Conservation (phyloP, 108 stramenopile species). For the Cyclotella sp. region DNA sequence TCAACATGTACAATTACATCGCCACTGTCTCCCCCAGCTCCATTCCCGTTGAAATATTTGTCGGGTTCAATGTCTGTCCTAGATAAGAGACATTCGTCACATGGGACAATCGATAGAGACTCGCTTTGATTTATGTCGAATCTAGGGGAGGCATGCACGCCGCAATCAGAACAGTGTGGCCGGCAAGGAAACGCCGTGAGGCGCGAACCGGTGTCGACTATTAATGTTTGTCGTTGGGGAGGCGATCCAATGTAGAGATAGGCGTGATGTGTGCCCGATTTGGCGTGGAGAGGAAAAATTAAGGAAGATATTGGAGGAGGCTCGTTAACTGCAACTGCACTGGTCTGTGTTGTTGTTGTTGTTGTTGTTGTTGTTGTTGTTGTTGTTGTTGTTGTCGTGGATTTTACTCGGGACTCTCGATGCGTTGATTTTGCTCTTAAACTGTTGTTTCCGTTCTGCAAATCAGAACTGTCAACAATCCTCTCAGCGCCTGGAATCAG, state of each 20-base stretch:
- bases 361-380: neutral
- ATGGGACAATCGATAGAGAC: slow-evolving; percentile 35
- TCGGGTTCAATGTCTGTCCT: slow-evolving; percentile 9
- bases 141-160: slow-evolving; percentile 63
- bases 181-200: slow-evolving; percentile 92
- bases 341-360: neutral
- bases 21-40: slow-evolving; percentile 25
- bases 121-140: slow-evolving; percentile 35
- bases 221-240: slow-evolving; percentile 91
- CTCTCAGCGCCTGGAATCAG: neutral
- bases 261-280: slow-evolving; percentile 89
- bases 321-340: neutral
- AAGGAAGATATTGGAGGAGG: slow-evolving; percentile 28
- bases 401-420: neutral
- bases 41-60: slow-evolving; percentile 20
- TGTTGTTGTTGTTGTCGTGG: neutral
- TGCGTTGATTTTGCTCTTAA: too few relatives aligned
- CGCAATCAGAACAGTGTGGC: slow-evolving; percentile 76
- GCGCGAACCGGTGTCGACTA: slow-evolving; percentile 94
- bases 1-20: slow-evolving; percentile 6
- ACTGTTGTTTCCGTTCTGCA: neutral
- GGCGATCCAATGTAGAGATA: slow-evolving; percentile 92
- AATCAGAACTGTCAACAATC: neutral
- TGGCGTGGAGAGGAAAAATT: slow-evolving; percentile 65
- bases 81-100: slow-evolving; percentile 29